Conservation (phyloP, 2,329 filamentous ascomycete species). For the Fusarium lateritium region DNA sequence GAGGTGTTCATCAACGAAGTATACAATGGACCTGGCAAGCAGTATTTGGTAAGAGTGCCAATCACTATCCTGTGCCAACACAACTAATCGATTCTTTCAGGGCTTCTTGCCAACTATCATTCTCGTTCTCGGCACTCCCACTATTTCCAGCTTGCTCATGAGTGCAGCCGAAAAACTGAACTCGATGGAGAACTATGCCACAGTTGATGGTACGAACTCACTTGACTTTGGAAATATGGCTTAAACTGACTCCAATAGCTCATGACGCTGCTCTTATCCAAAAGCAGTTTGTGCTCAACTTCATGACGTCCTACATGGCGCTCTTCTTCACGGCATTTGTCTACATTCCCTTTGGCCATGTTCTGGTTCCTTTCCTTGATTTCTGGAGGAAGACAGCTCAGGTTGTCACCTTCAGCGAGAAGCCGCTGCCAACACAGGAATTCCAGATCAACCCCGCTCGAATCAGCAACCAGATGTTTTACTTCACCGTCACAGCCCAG, state of each 20-base stretch:
- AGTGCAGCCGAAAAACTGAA: constrained; percentile 83
- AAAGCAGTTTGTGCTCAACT: constrained; percentile 96
- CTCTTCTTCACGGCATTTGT: constrained; percentile 95
- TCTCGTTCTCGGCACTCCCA: constrained; percentile 84
- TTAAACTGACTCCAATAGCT: constrained; percentile 59
- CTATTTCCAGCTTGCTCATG: constrained; percentile 82
- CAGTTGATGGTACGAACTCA: constrained; percentile 71
- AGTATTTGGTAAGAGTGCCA: constrained; percentile 75
- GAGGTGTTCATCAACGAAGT: constrained; percentile 97
- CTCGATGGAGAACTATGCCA: constrained; percentile 92
- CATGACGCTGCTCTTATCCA: constrained; percentile 88
- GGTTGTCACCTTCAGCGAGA: constrained; percentile 81
- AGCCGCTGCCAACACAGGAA: constrained; percentile 73
- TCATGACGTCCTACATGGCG: constrained; percentile 94
- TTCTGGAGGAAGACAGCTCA: constrained; percentile 83
- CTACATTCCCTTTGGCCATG: constrained; percentile 90
- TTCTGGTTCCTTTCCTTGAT: constrained; percentile 88
- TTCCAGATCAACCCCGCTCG: constrained; percentile 89
- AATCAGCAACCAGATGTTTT: constrained; percentile 92
- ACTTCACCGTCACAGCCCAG: constrained; percentile 95
- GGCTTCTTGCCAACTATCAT: constrained; percentile 91
- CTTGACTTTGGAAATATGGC: constrained; percentile 18
- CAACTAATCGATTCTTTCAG: constrained; percentile 59
- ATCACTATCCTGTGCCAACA: neutral
- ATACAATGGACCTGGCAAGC: constrained; percentile 90